Base-by-base conservation (phyloP, 495 filamentous ascomycete species). In the Trichoderma erinaceum region DNA sequence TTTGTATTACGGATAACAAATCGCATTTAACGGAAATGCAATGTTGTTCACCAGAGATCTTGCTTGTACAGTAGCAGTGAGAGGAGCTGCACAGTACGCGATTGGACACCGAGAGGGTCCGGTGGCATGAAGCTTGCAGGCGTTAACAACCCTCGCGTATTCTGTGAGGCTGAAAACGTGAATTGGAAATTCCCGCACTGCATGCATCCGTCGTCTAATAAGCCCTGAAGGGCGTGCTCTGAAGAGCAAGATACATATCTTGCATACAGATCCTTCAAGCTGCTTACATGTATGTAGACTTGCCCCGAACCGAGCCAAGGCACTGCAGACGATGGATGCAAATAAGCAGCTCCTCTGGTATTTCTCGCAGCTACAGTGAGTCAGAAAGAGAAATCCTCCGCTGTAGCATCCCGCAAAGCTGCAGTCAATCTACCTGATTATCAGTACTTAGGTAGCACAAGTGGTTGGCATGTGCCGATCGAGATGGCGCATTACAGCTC, bases 141-240 rank as follows among this genome's bases (percentile, higher is more conserved):
- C 16, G 43, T 16, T 43, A 43, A n/a, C 32, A 3, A 38, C 5
- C 43, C 2, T 46, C 18, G 43, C 13, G 18, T 46, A 18, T 18
- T 46, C 18, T 46, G 43, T 18, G 18, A 46, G 43, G 43, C 43
- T 46, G 43, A 16, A n/a, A 48, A 48, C 5, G 50, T 56, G 50
- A 18, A 56, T 29, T 29, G 56, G 5, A 58, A 21, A 27, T 29
- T 29, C 27, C 27, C 11, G 56, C 56, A 29, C 44, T 48, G 11
- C 44, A 16, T 18, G 56, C 56, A 29, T 61, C 56, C 56, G 56
- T 61, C 56, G 56, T 61, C 56, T 61, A 61, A 56, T 56, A 56
- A 11, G n/a, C 18, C 44, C 44, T 16, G 6, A 48, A 48, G 44
- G n/a, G 3, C 15, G 44, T n/a, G 44, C n/a, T 48, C 13, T 13